Percentiles rank a stretch among this genome's conserved stretches.
These are phyloP conservation scores for Mucor irregularis DNA, from an alignment of 371 early-diverging fungal species.

Conservation along the genomic window DNA sequence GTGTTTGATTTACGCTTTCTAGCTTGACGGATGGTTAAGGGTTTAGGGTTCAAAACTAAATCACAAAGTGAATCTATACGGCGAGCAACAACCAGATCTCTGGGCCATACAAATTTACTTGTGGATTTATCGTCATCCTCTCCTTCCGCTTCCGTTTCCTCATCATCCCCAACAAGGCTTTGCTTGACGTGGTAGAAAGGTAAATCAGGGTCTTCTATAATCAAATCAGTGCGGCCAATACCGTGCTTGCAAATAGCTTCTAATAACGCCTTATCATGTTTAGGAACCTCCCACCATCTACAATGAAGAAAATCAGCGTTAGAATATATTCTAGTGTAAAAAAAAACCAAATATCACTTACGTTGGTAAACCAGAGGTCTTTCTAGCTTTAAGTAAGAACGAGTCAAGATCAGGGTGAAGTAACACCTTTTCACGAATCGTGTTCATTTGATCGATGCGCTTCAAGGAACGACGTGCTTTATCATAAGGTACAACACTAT, in stretches of 20 bases:
- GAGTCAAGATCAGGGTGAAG: conserved; percentile 53
- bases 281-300: conserved; percentile 72
- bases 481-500: conserved; percentile 60
- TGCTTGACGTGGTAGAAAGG: conserved; percentile 54
- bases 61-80: conserved; percentile 64
- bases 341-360: conserved; percentile 17
- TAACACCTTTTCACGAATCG: conserved; percentile 67
- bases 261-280: conserved; percentile 72
- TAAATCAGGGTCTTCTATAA: conserved; percentile 66
- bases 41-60: conserved; percentile 57
- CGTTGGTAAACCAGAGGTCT: conserved; percentile 51
- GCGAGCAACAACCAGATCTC: conserved; percentile 60
- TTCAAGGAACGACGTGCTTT: conserved; percentile 73
- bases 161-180: conserved; percentile 18
- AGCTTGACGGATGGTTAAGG: conserved; percentile 37
- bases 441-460: conserved; percentile 73
- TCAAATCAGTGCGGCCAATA: conserved; percentile 65
- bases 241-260: conserved; percentile 76
- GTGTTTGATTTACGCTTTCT: conserved; percentile 32
- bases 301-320: conserved; percentile 15
- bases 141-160: conserved; percentile 20
- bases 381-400: conserved; percentile 37
- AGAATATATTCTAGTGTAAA: not conserved
- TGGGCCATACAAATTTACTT: conserved; percentile 60
- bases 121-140: conserved; percentile 21